Conservation (phyloP, 208 protist species). For the Histomonas meleagridis region DNA sequence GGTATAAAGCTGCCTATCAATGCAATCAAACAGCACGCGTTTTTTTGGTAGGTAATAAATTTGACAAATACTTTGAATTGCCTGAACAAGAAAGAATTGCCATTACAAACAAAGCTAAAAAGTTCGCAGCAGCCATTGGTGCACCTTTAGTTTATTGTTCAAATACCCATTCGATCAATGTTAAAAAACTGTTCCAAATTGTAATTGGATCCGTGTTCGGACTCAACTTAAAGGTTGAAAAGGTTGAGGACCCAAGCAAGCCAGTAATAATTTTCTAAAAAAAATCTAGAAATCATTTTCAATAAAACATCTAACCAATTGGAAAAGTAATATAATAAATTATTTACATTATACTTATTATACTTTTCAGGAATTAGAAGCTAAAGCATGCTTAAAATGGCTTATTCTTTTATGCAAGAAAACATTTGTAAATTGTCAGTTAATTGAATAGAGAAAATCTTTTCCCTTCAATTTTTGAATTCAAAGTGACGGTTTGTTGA, state of each 20-base stretch:
- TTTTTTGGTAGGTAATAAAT: conserved; percentile 34
- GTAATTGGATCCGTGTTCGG: conserved; percentile 3
- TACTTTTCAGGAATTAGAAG: too few species aligned
- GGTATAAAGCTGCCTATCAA: neutral
- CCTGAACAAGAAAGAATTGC: neutral
- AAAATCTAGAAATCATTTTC: too few species aligned
- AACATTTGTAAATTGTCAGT: too few species aligned
- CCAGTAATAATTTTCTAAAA: conserved; percentile 14
- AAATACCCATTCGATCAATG: neutral
- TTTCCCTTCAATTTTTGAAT: too few species aligned
- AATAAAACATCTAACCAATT: too few species aligned
- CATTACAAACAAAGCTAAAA: conserved; percentile 26
- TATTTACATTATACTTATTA: too few species aligned
- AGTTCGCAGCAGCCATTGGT: neutral
- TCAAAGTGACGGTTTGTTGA: too few species aligned
- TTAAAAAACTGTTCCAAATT: conserved; percentile 23
- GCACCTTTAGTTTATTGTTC: conserved; percentile 26
- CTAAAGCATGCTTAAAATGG: too few species aligned
- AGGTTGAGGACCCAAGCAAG: neutral
- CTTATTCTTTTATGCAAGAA: too few species aligned
- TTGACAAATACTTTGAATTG: conserved; percentile 1
- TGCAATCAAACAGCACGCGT: neutral
- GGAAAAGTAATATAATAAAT: too few species aligned
- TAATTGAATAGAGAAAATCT: too few species aligned
- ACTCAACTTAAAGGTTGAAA: neutral